Conservation (phyloP, 2,329 filamentous ascomycete species). For the Sclerotinia borealis region DNA sequence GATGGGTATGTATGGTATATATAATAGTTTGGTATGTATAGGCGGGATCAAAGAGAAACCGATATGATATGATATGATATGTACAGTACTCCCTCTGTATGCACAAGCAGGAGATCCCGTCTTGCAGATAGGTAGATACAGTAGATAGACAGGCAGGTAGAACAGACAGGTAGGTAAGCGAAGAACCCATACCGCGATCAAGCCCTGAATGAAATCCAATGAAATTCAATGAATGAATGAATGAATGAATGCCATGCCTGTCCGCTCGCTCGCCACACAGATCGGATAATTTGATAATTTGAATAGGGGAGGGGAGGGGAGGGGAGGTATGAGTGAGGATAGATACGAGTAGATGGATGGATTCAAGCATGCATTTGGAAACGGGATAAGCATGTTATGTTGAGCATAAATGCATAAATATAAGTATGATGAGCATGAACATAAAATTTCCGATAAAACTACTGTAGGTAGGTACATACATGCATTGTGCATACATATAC, state of each 20-base stretch:
- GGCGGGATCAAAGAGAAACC: not conserved
- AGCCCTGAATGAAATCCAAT: slow-evolving; percentile 10
- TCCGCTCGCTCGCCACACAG: not conserved
- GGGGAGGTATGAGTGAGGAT: not conserved
- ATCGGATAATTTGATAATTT: slow-evolving; percentile 7
- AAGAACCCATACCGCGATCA: slow-evolving; percentile 4
- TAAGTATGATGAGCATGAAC: not conserved
- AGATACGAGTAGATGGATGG: not conserved
- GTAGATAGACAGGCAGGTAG: too few relatives aligned
- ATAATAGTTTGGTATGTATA: not conserved
- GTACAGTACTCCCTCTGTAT: too few relatives aligned
- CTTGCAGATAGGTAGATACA: too few relatives aligned
- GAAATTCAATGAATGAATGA: too few relatives aligned
- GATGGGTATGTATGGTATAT: too few relatives aligned
- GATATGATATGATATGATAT: not conserved
- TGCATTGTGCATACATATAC: too few relatives aligned
- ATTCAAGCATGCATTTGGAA: not conserved
- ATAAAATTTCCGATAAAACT: not conserved
- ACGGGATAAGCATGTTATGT: not conserved
- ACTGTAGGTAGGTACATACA: too few relatives aligned
- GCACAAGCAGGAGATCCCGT: slow-evolving; percentile 14
- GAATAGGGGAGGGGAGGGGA: too few relatives aligned
- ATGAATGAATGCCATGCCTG: too few relatives aligned
- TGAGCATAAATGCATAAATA: not conserved
- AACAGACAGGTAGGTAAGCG: too few relatives aligned